Percentiles rank a stretch among this genome's conserved stretches.
Evolutionary conservation across 1,284 basidiomycete genomes (phyloP).

Genomic region (Taiwanofungus camphoratus): DNA sequence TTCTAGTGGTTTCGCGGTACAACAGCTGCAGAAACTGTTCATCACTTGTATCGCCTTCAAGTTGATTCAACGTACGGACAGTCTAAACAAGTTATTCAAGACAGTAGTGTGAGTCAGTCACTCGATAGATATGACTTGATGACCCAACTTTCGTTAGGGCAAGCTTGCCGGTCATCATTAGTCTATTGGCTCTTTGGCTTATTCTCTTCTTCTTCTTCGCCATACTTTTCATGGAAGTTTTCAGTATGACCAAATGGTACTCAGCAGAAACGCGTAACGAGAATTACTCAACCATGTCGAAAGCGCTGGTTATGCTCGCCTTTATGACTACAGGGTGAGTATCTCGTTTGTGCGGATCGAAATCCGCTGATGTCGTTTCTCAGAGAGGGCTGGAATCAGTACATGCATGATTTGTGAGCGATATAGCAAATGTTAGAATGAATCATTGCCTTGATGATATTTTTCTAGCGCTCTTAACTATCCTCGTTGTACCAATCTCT

Average conservation of each 20-base stretch:
- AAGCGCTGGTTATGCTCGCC: conserved; percentile 81
- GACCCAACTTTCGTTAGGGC: conserved; percentile 43
- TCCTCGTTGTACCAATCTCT: conserved; percentile 78
- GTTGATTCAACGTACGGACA: conserved; percentile 85
- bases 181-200: conserved; percentile 86
- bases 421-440: too few relatives aligned
- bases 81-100: conserved; percentile 95
- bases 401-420: conserved; percentile 90
- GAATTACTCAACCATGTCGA: conserved; percentile 82
- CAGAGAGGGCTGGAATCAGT: conserved; percentile 91
- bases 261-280: conserved; percentile 65
- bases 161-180: conserved; percentile 84
- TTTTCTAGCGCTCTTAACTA: conserved; percentile 60
- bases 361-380: neutral
- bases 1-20: conserved; percentile 41
- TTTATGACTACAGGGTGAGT: conserved; percentile 72
- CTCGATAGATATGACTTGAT: neutral
- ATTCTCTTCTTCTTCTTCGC: conserved; percentile 91
- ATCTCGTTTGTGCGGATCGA: conserved; percentile 1
- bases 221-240: conserved; percentile 89
- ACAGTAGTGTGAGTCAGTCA: conserved; percentile 73
- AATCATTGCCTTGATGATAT: too few relatives aligned
- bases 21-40: conserved; percentile 92
- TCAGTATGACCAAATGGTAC: conserved; percentile 88
- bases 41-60: conserved; percentile 93